A percentile compares a stretch with the other conserved stretches of the same genome.
These are phyloP conservation scores for Saccharomycopsis fodiens DNA, from an alignment of 805 yeast species.

Conservation along the genomic window DNA sequence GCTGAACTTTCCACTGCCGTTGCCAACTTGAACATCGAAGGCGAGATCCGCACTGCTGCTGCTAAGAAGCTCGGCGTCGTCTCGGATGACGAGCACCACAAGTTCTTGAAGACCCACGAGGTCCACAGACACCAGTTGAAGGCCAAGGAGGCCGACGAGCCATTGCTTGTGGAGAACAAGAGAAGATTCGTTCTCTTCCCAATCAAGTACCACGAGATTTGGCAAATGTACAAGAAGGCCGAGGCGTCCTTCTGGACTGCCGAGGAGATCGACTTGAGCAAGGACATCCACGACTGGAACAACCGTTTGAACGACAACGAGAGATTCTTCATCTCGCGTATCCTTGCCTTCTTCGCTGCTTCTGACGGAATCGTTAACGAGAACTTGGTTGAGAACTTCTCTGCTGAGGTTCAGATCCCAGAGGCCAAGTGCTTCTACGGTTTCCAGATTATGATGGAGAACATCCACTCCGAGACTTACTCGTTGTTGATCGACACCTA, in stretches of 20 bases:
- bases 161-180: conserved; percentile 75
- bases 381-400: conserved; percentile 93
- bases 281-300: conserved; percentile 92
- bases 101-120: conserved; percentile 53
- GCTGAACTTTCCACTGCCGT: conserved; percentile 9
- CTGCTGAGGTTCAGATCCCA: conserved; percentile 94
- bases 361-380: conserved; percentile 98
- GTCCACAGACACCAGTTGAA: conserved; percentile 68
- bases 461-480: conserved; percentile 87
- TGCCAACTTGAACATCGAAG: conserved; percentile 11
- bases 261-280: conserved; percentile 93
- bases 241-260: conserved; percentile 99
- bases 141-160: conserved; percentile 80
- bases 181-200: conserved; percentile 92
- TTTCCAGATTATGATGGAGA: conserved; percentile 99
- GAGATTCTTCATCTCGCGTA: conserved; percentile 85
- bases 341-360: conserved; percentile 96
- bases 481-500: conserved; percentile 91
- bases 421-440: conserved; percentile 99
- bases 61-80: conserved; percentile 13
- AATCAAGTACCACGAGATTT: conserved; percentile 91
- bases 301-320: conserved; percentile 82
- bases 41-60: conserved; percentile 17
- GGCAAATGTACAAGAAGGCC: conserved; percentile 98
- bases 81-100: conserved; percentile 34